Conservation (phyloP, 2,329 filamentous ascomycete species). For the Diaporthe nobilis region DNA sequence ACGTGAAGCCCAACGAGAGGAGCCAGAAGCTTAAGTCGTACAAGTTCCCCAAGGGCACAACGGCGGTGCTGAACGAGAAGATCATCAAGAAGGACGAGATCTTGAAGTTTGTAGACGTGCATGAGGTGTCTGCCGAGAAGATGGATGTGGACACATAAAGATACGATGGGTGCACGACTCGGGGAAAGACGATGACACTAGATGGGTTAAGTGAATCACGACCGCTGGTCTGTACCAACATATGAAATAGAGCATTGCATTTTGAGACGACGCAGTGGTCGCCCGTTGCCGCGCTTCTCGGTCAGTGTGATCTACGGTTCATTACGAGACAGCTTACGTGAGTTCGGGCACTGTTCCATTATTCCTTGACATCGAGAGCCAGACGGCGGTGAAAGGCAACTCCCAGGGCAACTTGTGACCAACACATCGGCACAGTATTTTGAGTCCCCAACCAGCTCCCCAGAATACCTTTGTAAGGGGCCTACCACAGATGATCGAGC, state of each 20-base stretch:
- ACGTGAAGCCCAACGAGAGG: conserved; percentile 92
- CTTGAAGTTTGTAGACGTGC: conserved; percentile 91
- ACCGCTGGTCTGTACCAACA: conserved; percentile 39
- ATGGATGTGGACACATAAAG: conserved; percentile 77
- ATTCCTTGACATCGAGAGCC: neutral
- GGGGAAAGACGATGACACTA: neutral
- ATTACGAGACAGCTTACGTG: neutral
- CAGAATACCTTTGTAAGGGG: neutral
- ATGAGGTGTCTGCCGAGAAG: conserved; percentile 82
- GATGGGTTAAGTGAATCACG: conserved; percentile 24
- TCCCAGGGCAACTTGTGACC: neutral
- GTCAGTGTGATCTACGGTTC: neutral
- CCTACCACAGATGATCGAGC: neutral
- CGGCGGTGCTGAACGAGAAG: conserved; percentile 95
- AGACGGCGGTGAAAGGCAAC: neutral
- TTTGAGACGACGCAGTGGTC: conserved; percentile 22
- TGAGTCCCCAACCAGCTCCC: too few relatives aligned
- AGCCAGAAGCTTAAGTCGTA: conserved; percentile 94
- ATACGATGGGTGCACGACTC: neutral
- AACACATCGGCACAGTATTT: neutral
- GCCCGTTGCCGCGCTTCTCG: neutral
- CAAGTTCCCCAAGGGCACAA: conserved; percentile 91
- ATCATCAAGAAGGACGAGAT: conserved; percentile 95
- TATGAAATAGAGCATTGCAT: conserved; percentile 40
- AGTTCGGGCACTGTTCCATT: too few relatives aligned